Conservation (phyloP, 108 stramenopile species). For the Discostella stelligeroides region DNA sequence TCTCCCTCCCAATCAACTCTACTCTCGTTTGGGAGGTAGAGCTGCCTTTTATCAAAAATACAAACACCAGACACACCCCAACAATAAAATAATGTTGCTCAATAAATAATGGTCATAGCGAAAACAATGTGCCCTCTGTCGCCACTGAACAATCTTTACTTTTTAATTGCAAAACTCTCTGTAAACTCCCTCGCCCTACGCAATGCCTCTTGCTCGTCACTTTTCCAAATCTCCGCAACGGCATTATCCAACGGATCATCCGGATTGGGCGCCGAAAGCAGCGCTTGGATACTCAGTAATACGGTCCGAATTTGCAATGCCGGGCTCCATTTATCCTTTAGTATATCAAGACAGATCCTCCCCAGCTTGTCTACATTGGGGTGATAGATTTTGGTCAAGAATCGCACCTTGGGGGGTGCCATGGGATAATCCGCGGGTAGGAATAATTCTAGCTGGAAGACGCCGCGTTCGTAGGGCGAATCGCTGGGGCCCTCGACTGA, state of each 20-base stretch:
- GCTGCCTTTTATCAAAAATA: too few species aligned
- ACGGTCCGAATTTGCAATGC: conserved; percentile 97
- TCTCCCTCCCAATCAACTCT: too few species aligned
- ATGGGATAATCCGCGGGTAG: conserved; percentile 99
- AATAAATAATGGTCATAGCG: too few species aligned
- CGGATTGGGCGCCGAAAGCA: conserved; percentile 96
- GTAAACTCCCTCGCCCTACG: conserved; percentile 90
- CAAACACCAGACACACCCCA: too few species aligned
- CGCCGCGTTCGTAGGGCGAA: conserved; percentile 93
- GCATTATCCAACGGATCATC: conserved; percentile 98
- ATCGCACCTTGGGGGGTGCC: conserved; percentile 99
- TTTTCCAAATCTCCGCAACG: conserved; percentile 98
- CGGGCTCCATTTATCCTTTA: conserved; percentile 99
- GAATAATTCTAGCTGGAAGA: conserved; percentile 96
- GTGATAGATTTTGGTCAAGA: conserved; percentile 99
- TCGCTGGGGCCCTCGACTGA: conserved; percentile 95
- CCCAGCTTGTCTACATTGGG: conserved; percentile 99
- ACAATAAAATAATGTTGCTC: too few species aligned
- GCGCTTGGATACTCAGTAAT: conserved; percentile 92
- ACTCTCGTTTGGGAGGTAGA: too few species aligned
- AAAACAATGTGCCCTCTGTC: too few species aligned
- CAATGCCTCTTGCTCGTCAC: conserved; percentile 90
- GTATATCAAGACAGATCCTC: conserved; percentile 98
- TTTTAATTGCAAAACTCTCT: conserved; percentile 84
- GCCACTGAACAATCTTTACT: background rate